Base-by-base conservation (phyloP, 139 green algal species). In the Tetradesmus obliquus region DNA sequence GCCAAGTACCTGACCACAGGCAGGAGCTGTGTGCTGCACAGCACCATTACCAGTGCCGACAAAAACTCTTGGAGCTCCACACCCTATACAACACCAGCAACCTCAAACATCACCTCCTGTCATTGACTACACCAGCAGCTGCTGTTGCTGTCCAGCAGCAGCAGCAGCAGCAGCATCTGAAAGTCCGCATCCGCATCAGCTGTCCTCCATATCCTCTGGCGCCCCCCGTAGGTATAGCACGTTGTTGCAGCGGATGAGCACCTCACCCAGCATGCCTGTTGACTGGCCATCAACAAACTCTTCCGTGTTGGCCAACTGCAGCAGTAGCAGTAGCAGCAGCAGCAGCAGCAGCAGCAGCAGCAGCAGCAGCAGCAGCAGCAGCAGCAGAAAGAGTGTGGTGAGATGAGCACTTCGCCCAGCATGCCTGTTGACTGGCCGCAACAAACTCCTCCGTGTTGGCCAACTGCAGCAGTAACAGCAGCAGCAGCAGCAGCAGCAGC, bases 361-460 rank as follows among this genome's bases (percentile, higher is more conserved):
- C 32, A 45, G 32, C 32, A 45, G n/a, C n/a, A n/a, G n/a, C n/a
- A n/a, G n/a, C n/a, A 62, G 57, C 57, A 62, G 15, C 13, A 24
- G 15, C 66, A 24, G 66, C 15, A 76, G 62, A 17, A 76, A 19
- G 17, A 76, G 57, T 66, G 57, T 66, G 57, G 6, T 9, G 8
- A 9, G 60, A 95, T 95, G 12, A 95, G 82, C 17, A 95, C 97
- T 93, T 99, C 98, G 1, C 98, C 98, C 71, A 99, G 94, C 82
- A 98, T 98, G 60, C 98, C 98, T 6, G 96, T 97, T 58, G 97
- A 98, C 90, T 99, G 93, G 7, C 97, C 98, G 88, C 98, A 55
- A 99, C 97, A 91, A 95, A 99, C 93, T 99, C 98, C 93, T 99
- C 98, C 51, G 97, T 99, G 94, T 94, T 99, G n/a, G 98, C 98